These are phyloP conservation scores for Larix kaempferi DNA, from an alignment of 75 land plant species.

Conservation along the genomic window DNA sequence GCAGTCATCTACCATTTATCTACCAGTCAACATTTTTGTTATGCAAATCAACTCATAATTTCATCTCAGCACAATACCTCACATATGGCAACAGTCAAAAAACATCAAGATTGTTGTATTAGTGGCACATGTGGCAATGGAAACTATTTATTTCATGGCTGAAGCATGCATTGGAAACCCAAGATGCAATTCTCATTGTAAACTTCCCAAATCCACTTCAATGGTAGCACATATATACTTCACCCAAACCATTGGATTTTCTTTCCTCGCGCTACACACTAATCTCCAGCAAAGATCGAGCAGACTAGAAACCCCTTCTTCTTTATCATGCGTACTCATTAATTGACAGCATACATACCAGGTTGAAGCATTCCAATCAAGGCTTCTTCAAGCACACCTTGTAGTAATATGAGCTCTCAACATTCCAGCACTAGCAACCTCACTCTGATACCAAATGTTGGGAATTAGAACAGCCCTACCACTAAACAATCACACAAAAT, in stretches of 20 bases:
- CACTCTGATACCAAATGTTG: background rate
- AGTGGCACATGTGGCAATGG: too few relatives aligned
- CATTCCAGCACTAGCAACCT: background rate
- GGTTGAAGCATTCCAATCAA: too few relatives aligned
- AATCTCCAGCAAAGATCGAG: background rate
- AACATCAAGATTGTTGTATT: too few relatives aligned
- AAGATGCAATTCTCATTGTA: background rate
- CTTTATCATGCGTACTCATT: background rate
- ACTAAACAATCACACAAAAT: background rate
- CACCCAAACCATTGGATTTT: background rate
- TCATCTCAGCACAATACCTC: too few relatives aligned
- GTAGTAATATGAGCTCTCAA: background rate
- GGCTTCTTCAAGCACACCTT: background rate
- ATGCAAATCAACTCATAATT: too few relatives aligned
- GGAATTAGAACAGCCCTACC: background rate
- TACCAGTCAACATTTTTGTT: too few relatives aligned
- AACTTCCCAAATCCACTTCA: background rate
- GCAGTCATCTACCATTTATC: too few relatives aligned
- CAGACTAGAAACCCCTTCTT: background rate
- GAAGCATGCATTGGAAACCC: too few relatives aligned
- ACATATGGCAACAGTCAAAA: too few relatives aligned
- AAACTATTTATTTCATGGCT: too few relatives aligned
- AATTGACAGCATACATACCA: background rate
- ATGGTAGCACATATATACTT: background rate
- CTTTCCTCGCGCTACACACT: background rate